Conservation (phyloP, 768 basidiomycete genomes). For the Lanmaoa rubissima region DNA sequence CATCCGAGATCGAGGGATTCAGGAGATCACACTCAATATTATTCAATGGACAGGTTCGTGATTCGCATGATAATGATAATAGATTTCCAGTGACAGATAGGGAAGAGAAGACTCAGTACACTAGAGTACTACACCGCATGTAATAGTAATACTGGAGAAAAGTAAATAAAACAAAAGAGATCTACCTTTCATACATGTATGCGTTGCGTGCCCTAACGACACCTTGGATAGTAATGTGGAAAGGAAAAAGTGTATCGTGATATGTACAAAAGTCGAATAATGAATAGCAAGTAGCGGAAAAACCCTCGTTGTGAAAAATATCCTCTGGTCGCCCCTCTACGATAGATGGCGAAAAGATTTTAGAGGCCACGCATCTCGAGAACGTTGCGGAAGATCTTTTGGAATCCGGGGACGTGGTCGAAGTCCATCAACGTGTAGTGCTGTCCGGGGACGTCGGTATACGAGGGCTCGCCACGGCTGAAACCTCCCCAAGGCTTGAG, state of each 20-base stretch:
- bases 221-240: background rate
- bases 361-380: constrained; percentile 29
- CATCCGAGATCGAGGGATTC: background rate
- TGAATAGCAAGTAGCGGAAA: background rate
- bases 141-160: background rate
- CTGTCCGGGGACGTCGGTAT: constrained; percentile 27
- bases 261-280: background rate
- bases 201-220: background rate
- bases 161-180: too few relatives aligned
- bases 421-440: constrained; percentile 34
- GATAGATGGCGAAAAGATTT: background rate
- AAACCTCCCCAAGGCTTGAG: constrained; percentile 27
- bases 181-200: background rate
- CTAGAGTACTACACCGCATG: background rate
- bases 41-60: background rate
- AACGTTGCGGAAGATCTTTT: constrained; percentile 28
- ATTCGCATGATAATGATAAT: background rate
- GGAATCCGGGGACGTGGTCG: constrained; percentile 10
- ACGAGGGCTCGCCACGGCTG: constrained; percentile 23
- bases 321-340: background rate
- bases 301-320: background rate
- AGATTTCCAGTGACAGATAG: background rate
- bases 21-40: background rate
- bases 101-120: background rate
- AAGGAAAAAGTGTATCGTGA: background rate